Evolutionary conservation across 106 monocot genomes (phyloP).

Genomic region (Vanilla planifolia): DNA sequence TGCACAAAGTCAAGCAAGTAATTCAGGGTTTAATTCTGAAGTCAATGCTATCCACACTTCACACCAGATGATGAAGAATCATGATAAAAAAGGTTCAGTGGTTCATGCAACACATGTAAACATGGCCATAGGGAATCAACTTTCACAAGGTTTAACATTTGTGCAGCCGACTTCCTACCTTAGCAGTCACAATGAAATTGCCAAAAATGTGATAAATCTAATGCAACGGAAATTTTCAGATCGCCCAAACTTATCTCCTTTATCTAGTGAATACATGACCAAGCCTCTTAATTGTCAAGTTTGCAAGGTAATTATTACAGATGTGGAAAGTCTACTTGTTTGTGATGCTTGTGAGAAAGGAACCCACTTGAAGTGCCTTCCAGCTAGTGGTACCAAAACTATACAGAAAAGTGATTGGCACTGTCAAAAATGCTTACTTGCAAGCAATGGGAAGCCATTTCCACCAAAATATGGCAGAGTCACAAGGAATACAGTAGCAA

Average conservation of each 20-base stretch:
- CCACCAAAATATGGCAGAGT: constrained; percentile 98
- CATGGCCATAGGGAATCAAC: constrained; percentile 31
- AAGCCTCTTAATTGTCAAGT: constrained; percentile 50
- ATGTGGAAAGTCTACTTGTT: constrained; percentile 76
- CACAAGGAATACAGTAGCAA: constrained; percentile 46
- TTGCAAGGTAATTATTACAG: constrained; percentile 63
- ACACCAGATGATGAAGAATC: constrained; percentile 19
- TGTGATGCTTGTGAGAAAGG: constrained; percentile 97
- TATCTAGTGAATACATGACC: constrained; percentile 74
- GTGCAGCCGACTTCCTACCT: constrained; percentile 27
- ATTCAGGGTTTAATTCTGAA: constrained; percentile 11
- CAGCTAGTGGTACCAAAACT: constrained; percentile 42
- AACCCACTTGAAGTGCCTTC: constrained; percentile 82
- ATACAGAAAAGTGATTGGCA: constrained; percentile 86
- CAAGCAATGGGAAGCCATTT: constrained; percentile 76
- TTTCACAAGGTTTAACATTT: constrained; percentile 31
- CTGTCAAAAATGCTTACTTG: constrained; percentile 67
- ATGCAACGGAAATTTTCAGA: constrained; percentile 49
- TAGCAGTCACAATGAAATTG: constrained; percentile 57
- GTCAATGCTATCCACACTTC: constrained; percentile 18
- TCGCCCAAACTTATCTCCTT: constrained; percentile 52
- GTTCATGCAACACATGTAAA: constrained; percentile 26
- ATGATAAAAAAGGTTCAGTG: constrained; percentile 18
- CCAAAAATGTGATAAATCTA: constrained; percentile 58
- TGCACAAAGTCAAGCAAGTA: constrained; percentile 19